These are phyloP conservation scores for Misopates orontium DNA, from an alignment of 257 asterid genomes.

Conservation along the genomic window DNA sequence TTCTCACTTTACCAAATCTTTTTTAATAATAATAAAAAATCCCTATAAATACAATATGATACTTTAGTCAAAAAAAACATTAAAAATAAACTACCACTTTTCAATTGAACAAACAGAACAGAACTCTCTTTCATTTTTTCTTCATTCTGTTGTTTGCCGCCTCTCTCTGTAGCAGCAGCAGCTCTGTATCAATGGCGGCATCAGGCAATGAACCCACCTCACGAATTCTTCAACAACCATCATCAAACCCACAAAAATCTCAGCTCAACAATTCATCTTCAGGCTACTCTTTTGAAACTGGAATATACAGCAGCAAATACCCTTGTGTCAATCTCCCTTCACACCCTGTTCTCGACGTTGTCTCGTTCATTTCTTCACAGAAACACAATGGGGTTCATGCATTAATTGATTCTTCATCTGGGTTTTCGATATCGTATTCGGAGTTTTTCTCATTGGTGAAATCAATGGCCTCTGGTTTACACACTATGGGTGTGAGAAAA, in stretches of 20 bases:
- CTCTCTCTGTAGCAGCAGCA: background rate
- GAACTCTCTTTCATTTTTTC: background rate
- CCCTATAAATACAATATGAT: no score
- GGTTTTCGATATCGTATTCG: constrained; percentile 56
- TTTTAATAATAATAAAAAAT: no score
- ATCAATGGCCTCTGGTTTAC: constrained; percentile 73
- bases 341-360: constrained; percentile 68
- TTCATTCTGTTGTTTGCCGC: background rate
- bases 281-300: constrained; percentile 71
- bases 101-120: constrained; percentile 2
- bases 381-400: constrained; percentile 55
- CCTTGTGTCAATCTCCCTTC: constrained; percentile 51
- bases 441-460: constrained; percentile 47
- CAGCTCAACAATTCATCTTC: constrained; percentile 25
- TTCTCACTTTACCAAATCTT: no score
- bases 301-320: constrained; percentile 61
- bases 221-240: constrained; percentile 7
- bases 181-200: constrained; percentile 5
- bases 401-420: constrained; percentile 65
- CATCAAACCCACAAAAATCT: background rate
- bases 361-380: constrained; percentile 69
- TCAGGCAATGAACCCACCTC: constrained; percentile 5
- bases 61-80: no score
- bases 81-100: background rate
- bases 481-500: constrained; percentile 55